Evolutionary conservation across 495 filamentous ascomycete species (phyloP).

Genomic region (Hapsidospora chrysogenum): DNA sequence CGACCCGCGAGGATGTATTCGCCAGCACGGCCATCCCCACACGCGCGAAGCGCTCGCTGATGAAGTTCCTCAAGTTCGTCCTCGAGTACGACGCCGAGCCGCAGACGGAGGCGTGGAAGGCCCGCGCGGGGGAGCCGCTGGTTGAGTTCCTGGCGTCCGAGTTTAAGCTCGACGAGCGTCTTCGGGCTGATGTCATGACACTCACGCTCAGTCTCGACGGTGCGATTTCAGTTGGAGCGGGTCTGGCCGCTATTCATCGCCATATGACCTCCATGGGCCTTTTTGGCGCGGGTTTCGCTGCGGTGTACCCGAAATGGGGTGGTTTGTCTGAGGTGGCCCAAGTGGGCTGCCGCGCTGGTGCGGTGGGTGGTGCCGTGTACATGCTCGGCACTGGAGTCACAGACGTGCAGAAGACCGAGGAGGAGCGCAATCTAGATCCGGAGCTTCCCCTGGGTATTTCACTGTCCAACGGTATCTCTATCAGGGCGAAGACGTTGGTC

Average conservation of each 20-base stretch:
- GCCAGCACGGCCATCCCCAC: conserved; percentile 51
- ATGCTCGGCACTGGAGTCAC: conserved; percentile 55
- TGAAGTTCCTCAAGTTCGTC: conserved; percentile 78
- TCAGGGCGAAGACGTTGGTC: conserved; percentile 41
- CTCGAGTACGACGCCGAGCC: conserved; percentile 39
- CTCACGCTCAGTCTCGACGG: conserved; percentile 56
- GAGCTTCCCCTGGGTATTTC: conserved; percentile 27
- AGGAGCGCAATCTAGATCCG: not conserved
- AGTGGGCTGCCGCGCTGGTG: conserved; percentile 78
- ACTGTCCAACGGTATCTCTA: conserved; percentile 41
- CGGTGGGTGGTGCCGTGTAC: conserved; percentile 84
- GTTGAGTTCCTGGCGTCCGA: conserved; percentile 45
- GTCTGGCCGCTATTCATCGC: conserved; percentile 53
- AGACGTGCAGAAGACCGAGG: conserved; percentile 9
- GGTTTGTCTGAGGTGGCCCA: conserved; percentile 84
- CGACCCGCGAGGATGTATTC: conserved; percentile 78
- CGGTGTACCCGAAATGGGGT: conserved; percentile 81
- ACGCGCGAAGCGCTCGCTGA: conserved; percentile 62
- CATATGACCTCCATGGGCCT: conserved; percentile 78
- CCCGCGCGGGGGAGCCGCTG: conserved; percentile 32
- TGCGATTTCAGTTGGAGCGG: conserved; percentile 37
- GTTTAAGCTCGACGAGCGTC: conserved; percentile 54
- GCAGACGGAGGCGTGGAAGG: conserved; percentile 32
- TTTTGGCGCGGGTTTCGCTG: conserved; percentile 74
- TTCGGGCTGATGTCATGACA: conserved; percentile 59